These are phyloP conservation scores for Penicillium sp. DNA, from an alignment of 2,329 filamentous ascomycete species.

Conservation along the genomic window DNA sequence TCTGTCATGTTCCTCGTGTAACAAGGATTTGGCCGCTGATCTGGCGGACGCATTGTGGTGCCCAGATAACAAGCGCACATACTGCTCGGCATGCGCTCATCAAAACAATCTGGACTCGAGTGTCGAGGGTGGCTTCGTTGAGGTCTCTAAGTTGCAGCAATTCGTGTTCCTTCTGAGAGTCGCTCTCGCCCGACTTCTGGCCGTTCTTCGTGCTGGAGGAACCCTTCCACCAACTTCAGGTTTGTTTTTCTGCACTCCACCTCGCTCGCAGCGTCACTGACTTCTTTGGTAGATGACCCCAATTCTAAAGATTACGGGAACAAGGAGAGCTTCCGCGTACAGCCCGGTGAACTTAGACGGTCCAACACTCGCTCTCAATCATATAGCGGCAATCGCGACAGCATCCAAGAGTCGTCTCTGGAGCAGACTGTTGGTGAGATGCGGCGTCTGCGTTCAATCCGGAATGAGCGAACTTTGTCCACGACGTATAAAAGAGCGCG, in stretches of 20 bases:
- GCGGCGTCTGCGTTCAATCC: conserved; percentile 81
- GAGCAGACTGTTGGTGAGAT: conserved; percentile 97
- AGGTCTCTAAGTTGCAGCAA: conserved; percentile 82
- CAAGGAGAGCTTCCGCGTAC: conserved; percentile 57
- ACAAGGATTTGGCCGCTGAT: conserved; percentile 64
- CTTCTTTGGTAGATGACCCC: conserved; percentile 56
- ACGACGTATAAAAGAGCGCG: conserved; percentile 87
- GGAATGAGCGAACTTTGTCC: conserved; percentile 89
- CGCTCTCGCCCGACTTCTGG: conserved; percentile 80
- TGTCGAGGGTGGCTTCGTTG: conserved; percentile 60
- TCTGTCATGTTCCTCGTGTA: conserved; percentile 65
- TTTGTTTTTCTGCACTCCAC: conserved; percentile 34
- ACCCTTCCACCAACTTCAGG: conserved; percentile 68
- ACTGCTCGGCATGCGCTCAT: conserved; percentile 63
- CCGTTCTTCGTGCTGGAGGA: conserved; percentile 78
- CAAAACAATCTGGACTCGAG: conserved; percentile 52
- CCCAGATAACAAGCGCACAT: conserved; percentile 61
- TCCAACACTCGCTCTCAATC: conserved; percentile 70
- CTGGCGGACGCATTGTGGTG: conserved; percentile 69
- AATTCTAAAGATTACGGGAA: conserved; percentile 64
- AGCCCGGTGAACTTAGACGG: conserved; percentile 50
- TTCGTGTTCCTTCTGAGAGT: conserved; percentile 91
- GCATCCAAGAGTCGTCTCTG: conserved; percentile 66
- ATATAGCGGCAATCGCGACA: conserved; percentile 57
- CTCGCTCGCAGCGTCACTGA: conserved; percentile 11